Evolutionary conservation across 306 rosid species (phyloP).

Genomic region (Vigna mungo): DNA sequence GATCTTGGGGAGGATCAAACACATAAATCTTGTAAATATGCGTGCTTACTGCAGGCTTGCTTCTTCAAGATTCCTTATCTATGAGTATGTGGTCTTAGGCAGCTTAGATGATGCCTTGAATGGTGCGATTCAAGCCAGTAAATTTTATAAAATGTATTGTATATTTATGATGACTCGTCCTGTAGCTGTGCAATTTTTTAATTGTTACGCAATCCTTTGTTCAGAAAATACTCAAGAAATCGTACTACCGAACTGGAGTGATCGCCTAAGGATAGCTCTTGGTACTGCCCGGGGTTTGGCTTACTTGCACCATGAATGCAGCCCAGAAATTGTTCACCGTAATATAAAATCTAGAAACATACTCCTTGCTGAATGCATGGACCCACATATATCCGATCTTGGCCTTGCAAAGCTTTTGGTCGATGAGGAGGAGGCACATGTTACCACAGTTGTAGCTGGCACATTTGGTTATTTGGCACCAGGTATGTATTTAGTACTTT

Average conservation of each 20-base stretch:
- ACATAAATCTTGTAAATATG: slow-evolving; percentile 85
- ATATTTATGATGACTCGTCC: not conserved
- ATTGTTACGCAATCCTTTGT: not conserved
- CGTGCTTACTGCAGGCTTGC: slow-evolving; percentile 98
- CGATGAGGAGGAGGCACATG: slow-evolving; percentile 92
- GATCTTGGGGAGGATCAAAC: slow-evolving; percentile 90
- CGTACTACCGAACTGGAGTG: slow-evolving; percentile 69
- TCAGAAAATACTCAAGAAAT: slow-evolving; percentile 56
- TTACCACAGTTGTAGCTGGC: slow-evolving; percentile 98
- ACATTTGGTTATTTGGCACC: slow-evolving; percentile 98
- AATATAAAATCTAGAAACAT: slow-evolving; percentile 96
- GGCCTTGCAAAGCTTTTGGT: slow-evolving; percentile 96
- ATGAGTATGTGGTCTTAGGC: slow-evolving; percentile 78
- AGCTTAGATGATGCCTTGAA: slow-evolving; percentile 93
- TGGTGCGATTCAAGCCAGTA: slow-evolving; percentile 54
- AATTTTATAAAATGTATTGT: not conserved
- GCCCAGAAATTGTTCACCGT: slow-evolving; percentile 87
- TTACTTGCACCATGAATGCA: slow-evolving; percentile 92
- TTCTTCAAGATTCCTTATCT: slow-evolving; percentile 86
- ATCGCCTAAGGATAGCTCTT: slow-evolving; percentile 83
- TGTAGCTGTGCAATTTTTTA: slow-evolving; percentile 17
- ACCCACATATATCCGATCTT: slow-evolving; percentile 88
- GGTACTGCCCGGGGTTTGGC: slow-evolving; percentile 97
- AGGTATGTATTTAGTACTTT: slow-evolving; percentile 56
- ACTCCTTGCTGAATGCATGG: slow-evolving; percentile 86